Evolutionary conservation across 345 rosid genomes (phyloP).

Genomic region (Pelargonium nanum): DNA sequence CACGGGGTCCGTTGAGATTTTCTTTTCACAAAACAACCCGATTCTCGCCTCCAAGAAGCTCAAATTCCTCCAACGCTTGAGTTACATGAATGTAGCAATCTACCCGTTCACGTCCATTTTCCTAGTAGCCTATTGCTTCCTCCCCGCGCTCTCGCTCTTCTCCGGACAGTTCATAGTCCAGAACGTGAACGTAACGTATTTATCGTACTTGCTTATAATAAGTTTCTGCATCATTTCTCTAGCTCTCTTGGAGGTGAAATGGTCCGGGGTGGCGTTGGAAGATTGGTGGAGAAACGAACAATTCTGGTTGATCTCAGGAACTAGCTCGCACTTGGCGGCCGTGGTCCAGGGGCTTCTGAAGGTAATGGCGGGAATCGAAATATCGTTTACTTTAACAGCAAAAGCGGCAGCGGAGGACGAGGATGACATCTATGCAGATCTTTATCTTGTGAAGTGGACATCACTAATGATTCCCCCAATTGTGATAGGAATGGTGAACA

Average conservation of each 20-base stretch:
- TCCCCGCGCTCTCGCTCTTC: constrained; percentile 88
- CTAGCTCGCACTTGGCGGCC: constrained; percentile 85
- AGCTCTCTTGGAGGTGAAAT: constrained; percentile 74
- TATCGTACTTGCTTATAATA: constrained; percentile 53
- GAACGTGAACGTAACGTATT: constrained; percentile 41
- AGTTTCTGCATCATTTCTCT: constrained; percentile 55
- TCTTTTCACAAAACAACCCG: constrained; percentile 93
- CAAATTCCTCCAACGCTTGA: constrained; percentile 72
- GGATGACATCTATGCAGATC: constrained; percentile 67
- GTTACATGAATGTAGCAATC: constrained; percentile 81
- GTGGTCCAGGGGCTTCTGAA: constrained; percentile 79
- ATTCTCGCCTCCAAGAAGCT: constrained; percentile 50
- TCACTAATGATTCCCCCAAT: constrained; percentile 83
- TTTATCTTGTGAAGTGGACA: constrained; percentile 81
- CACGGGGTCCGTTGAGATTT: constrained; percentile 89
- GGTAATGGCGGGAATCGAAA: constrained; percentile 82
- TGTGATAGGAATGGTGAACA: constrained; percentile 83
- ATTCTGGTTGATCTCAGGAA: constrained; percentile 86
- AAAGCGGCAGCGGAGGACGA: constrained; percentile 66
- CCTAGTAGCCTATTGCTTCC: constrained; percentile 83
- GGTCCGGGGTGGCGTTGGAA: constrained; percentile 73
- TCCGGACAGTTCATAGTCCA: constrained; percentile 80
- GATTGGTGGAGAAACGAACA: constrained; percentile 99
- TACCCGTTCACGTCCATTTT: constrained; percentile 88
- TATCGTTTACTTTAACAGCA: constrained; percentile 82